Base-by-base conservation (phyloP, 768 basidiomycete genomes). In the Lanmaoa rubissima region DNA sequence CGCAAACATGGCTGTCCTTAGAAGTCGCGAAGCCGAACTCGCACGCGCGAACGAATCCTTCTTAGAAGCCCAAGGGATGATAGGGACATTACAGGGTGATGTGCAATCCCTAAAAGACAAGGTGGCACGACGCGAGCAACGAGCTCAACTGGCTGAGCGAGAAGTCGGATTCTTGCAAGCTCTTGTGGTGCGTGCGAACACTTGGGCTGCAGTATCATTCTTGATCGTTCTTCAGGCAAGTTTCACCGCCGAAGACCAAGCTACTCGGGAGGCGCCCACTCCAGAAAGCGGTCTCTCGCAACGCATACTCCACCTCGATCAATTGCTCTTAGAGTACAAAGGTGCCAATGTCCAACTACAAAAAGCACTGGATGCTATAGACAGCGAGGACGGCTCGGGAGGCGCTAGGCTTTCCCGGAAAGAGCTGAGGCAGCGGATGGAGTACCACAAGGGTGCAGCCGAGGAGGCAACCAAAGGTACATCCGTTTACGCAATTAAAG, bases 81-180 rank as follows among this genome's bases (percentile, higher is more conserved):
- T 75, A 2, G 66, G 65, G 10, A 55, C 61, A 4, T 58, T 81
- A 13, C 74, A 79, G 54, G 68, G 63, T 5, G 70, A 80, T 4
- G 63, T 76, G 10, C 73, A 72, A 13, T 53, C 66, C 1, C 62
- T 80, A 11, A 78, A 78, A 57, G 81, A 70, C 43, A 74, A 70
- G 52, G 67, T 70, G 2, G 57, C 50, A 19, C 71, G 76, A 31
- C 71, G 73, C n/a, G 75, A 79, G 43, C 73, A 75, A 54, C 69
- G 74, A 5, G 60, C 70, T n/a, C 65, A 69, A 12, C 68, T 83
- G 5, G 74, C 76, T 0, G 86, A 88, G 61, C 68, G 83, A 32
- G 88, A 91, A 61, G 78, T 82, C n/a, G 75, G 78, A n/a, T 88
- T 86, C 65, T 65, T 88, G 53, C 77, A 84, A 57, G 85, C 84